phyloP scores from a whole-genome alignment of 306 rosid genomes.

The Fagus sylvatica region DNA sequence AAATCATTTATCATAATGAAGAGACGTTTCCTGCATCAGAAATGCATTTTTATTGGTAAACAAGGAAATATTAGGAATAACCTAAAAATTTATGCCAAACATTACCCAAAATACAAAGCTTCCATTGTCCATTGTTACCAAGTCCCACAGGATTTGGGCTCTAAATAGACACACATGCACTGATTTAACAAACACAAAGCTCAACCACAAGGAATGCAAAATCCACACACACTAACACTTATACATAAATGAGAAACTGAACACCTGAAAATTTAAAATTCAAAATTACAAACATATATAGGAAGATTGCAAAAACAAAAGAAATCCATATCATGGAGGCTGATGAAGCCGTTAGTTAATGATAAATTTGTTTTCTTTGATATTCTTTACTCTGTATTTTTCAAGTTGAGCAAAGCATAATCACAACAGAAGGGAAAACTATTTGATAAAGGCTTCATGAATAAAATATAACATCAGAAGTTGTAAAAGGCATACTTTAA shows the following conservation, averaged over 20 bases:
- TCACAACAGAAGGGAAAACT: neutral
- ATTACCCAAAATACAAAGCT: too few species aligned
- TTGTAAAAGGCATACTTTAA: neutral
- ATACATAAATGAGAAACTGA: neutral
- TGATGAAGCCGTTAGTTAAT: neutral
- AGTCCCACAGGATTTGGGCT: neutral
- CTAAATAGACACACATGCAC: neutral
- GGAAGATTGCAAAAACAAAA: neutral
- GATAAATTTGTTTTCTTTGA: neutral
- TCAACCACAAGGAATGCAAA: neutral
- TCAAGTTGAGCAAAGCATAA: neutral
- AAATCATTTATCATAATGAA: conserved; percentile 66
- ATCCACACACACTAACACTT: neutral
- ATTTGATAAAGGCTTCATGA: neutral
- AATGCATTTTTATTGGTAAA: conserved; percentile 4
- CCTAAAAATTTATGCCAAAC: neutral
- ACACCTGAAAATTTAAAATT: neutral
- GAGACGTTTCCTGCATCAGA: conserved; percentile 52
- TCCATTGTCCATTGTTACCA: neutral
- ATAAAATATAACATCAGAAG: neutral
- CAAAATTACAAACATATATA: neutral
- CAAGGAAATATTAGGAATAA: neutral
- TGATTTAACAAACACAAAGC: neutral
- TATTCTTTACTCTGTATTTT: neutral
- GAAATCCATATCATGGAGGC: neutral